Conservation (phyloP, 345 rosid genomes). For the Angophora floribunda region DNA sequence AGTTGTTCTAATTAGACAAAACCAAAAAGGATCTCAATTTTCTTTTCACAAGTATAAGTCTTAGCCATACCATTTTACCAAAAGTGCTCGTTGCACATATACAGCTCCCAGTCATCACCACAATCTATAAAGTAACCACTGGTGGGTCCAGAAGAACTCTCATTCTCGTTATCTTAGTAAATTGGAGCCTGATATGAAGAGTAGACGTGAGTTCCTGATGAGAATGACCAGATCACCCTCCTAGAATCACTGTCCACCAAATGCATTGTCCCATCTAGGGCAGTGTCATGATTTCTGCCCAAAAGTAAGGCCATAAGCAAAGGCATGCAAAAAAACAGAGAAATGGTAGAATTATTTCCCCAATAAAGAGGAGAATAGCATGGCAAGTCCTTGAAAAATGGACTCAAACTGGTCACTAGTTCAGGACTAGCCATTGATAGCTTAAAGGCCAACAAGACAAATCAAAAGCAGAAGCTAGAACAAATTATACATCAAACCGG, state of each 20-base stretch:
- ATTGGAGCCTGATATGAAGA: conserved; percentile 61
- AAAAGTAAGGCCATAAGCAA: background rate
- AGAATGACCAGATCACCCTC: conserved; percentile 53
- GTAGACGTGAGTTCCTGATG: conserved; percentile 65
- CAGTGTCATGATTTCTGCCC: conserved; percentile 23
- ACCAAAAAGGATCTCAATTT: background rate
- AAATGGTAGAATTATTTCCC: background rate
- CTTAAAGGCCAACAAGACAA: background rate
- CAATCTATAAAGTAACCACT: conserved; percentile 39
- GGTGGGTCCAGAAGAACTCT: conserved; percentile 22
- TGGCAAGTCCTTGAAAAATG: background rate
- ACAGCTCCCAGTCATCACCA: conserved; percentile 52
- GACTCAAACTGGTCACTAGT: background rate
- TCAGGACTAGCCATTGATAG: background rate
- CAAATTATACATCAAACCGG: background rate
- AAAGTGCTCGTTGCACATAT: conserved; percentile 4
- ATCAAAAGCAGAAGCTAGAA: background rate
- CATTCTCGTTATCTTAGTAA: conserved; percentile 17
- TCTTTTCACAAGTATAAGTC: background rate
- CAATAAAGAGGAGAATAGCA: background rate
- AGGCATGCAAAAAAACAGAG: background rate
- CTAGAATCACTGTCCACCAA: conserved; percentile 26
- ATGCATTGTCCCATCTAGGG: conserved; percentile 49
- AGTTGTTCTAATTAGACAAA: background rate
- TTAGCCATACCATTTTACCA: conserved; percentile 8